These are phyloP conservation scores for Mortierella sp. DNA, from an alignment of 371 early-diverging fungal genomes.

Conservation along the genomic window DNA sequence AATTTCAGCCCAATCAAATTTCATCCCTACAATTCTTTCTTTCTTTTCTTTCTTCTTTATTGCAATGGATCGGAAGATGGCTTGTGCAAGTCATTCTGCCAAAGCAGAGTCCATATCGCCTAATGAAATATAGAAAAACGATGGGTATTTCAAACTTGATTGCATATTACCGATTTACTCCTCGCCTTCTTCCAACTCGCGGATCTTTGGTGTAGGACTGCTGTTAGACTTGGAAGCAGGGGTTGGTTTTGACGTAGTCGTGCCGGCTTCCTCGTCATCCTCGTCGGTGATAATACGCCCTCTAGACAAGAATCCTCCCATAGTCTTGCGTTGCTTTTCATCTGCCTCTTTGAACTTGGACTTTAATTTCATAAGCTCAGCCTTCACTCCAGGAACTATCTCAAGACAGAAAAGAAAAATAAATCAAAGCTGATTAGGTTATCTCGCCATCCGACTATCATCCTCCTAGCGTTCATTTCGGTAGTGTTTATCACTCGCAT, in stretches of 20 bases:
- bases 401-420: not conserved
- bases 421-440: not conserved
- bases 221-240: conserved; percentile 38
- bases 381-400: conserved; percentile 53
- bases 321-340: conserved; percentile 42
- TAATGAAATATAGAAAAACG: no score
- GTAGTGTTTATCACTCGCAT: not conserved
- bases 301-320: conserved; percentile 54
- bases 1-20: no score
- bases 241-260: conserved; percentile 16
- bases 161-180: conserved; percentile 9
- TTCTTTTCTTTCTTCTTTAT: no score
- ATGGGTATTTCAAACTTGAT: no score
- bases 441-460: not conserved
- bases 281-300: conserved; percentile 40
- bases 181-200: conserved; percentile 48
- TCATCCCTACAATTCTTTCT: no score
- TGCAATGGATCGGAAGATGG: no score
- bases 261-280: conserved; percentile 10
- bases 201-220: conserved; percentile 42
- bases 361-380: conserved; percentile 43
- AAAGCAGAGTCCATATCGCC: no score
- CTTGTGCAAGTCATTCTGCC: no score
- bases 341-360: conserved; percentile 40
- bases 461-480: no score